Base-by-base conservation (phyloP, 805 yeast genomes). In the Wickerhamiella allomyrinae region DNA sequence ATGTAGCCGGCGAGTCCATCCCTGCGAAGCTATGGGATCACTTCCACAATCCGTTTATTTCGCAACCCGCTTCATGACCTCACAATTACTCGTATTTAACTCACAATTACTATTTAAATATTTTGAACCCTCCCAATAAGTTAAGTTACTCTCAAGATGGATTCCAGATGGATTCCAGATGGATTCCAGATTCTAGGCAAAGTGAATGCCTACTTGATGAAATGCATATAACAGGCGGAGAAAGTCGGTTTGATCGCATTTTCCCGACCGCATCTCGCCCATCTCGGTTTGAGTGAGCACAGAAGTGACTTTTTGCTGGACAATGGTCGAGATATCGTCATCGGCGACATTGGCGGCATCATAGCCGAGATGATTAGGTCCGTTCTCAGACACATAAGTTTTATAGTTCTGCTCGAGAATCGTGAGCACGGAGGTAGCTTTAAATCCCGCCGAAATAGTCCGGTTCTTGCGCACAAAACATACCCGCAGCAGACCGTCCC, bases 161-260 rank as follows among this genome's bases (percentile, higher is more conserved):
- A n/a, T n/a, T n/a, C n/a, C n/a, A n/a, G n/a, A n/a, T n/a, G n/a
- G n/a, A n/a, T n/a, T n/a, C n/a, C n/a, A n/a, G n/a, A n/a, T n/a
- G n/a, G n/a, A 6, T 25, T 25, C 13, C 13, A 11, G n/a, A 5
- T 5, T 15, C 42, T 65, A 87, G 44, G 95, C 95, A 65, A 91
- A 91, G 62, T 89, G 97, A 46, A 91, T 82, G 35, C 97, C 97
- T 37, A 84, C 95, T 62, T 89, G 91, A 63, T 91, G 95, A 70
- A 91, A 91, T 2, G 94, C 95, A 53, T 80, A 86, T 44, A 91
- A 65, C 38, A 91, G 65, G 57, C 62, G 54, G 54, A 91, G 68
- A 62, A 91, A 91, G 58, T 91, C 98, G 20, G 87, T 83, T 65
- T 91, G 96, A 58, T 87, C 97, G 64, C 93, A 74, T 60, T 91